phyloP scores from a whole-genome alignment of 495 filamentous ascomycete genomes.

The Saxophila tyrrhenica region DNA sequence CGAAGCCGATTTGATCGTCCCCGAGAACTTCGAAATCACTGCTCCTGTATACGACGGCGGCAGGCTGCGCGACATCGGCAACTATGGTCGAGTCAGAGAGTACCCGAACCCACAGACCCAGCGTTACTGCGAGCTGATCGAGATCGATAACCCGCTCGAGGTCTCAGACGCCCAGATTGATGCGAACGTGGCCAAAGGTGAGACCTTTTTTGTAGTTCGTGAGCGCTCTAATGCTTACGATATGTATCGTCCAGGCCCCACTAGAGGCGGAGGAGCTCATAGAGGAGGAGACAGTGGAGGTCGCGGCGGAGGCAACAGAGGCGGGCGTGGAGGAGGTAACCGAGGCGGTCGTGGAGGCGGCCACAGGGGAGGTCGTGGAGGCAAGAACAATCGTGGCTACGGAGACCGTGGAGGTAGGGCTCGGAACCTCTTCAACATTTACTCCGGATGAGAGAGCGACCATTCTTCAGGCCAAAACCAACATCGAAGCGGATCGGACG shows the following conservation, averaged over 20 bases:
- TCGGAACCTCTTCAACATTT: too few species aligned
- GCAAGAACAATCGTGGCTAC: too few species aligned
- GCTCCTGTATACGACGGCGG: constrained; percentile 55
- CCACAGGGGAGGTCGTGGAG: background rate
- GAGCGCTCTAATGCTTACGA: constrained; percentile 11
- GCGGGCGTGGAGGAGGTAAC: background rate
- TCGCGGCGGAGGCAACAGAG: constrained; percentile 1
- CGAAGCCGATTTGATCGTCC: constrained; percentile 42
- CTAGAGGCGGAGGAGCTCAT: constrained; percentile 7
- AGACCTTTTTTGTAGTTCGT: too few species aligned
- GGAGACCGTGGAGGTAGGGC: too few species aligned
- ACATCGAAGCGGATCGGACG: background rate
- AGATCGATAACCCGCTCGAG: constrained; percentile 66
- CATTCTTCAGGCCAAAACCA: too few species aligned
- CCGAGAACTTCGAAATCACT: constrained; percentile 62
- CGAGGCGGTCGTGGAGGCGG: background rate
- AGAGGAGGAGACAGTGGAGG: constrained; percentile 3
- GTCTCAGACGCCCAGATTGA: constrained; percentile 42
- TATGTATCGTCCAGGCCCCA: too few species aligned
- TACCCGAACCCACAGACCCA: constrained; percentile 75
- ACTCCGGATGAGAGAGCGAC: too few species aligned
- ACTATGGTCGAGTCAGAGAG: constrained; percentile 36
- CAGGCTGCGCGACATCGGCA: constrained; percentile 7
- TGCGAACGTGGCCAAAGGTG: constrained; percentile 4
- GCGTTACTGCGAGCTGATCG: constrained; percentile 63